Conservation (phyloP, 2,329 filamentous ascomycete species). For the Arthrinium puccinioides region DNA sequence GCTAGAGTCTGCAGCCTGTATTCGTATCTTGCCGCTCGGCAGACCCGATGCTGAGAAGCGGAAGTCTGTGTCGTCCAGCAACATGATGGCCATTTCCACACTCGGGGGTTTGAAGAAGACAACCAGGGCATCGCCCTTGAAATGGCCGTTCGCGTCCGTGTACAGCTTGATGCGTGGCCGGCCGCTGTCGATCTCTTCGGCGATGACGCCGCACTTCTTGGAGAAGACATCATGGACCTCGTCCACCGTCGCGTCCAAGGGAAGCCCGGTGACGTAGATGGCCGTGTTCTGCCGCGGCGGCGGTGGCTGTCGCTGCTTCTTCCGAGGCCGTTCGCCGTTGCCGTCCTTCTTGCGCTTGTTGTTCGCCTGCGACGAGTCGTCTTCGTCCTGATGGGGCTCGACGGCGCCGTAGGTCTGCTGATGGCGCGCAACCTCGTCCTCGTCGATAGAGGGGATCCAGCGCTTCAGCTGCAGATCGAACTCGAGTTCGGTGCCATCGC, state of each 20-base stretch:
- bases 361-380: slow-evolving; percentile 21
- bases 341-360: slow-evolving; percentile 30
- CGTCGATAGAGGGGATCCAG: slow-evolving; percentile 62
- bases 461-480: slow-evolving; percentile 64
- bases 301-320: slow-evolving; percentile 40
- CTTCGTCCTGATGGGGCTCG: slow-evolving; percentile 23
- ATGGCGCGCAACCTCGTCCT: slow-evolving; percentile 27
- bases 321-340: slow-evolving; percentile 24
- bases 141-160: slow-evolving; percentile 68
- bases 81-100: slow-evolving; percentile 76
- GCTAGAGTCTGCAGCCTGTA: slow-evolving; percentile 78
- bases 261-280: slow-evolving; percentile 85
- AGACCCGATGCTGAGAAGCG: slow-evolving; percentile 50
- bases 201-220: slow-evolving; percentile 79
- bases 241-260: slow-evolving; percentile 66
- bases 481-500: slow-evolving; percentile 78
- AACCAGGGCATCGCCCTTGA: slow-evolving; percentile 89
- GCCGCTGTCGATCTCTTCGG: slow-evolving; percentile 86
- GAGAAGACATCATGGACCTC: slow-evolving; percentile 83
- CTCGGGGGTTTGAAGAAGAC: slow-evolving; percentile 94
- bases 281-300: slow-evolving; percentile 70
- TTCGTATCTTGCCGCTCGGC: slow-evolving; percentile 61
- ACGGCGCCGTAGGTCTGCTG: slow-evolving; percentile 22
- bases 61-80: slow-evolving; percentile 78
- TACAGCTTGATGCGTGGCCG: slow-evolving; percentile 91